These are phyloP conservation scores for Albatrellus ellisii DNA, from an alignment of 768 basidiomycete species.

Conservation along the genomic window DNA sequence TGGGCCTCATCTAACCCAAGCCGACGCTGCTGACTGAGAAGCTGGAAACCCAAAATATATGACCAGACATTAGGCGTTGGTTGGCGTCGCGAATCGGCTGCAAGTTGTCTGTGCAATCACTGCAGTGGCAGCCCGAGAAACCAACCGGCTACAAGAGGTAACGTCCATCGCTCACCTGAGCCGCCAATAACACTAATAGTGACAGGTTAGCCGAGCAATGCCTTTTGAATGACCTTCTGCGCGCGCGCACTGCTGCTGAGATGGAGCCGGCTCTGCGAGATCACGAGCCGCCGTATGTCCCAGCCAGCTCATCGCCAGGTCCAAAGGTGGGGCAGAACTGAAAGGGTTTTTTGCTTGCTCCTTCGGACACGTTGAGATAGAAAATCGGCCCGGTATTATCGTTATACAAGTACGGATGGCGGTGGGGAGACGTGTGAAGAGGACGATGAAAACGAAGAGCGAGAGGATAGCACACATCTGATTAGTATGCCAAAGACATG, in stretches of 20 bases:
- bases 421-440: conserved; percentile 37
- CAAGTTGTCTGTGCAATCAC: too few relatives aligned
- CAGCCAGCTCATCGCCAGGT: conserved; percentile 64
- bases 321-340: conserved; percentile 85
- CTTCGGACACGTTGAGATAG: conserved; percentile 55
- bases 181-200: conserved; percentile 87
- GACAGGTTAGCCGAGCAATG: conserved; percentile 71
- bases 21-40: too few relatives aligned
- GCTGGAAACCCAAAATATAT: too few relatives aligned
- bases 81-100: too few relatives aligned
- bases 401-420: conserved; percentile 14
- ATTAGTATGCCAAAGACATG: conserved; percentile 55
- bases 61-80: too few relatives aligned
- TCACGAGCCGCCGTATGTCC: conserved; percentile 60
- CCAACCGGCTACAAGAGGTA: too few relatives aligned
- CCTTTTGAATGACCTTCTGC: conserved; percentile 73
- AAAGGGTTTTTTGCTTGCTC: conserved; percentile 60
- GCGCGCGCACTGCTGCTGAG: conserved; percentile 70
- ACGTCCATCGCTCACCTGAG: conserved; percentile 45
- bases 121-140: too few relatives aligned
- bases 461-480: conserved; percentile 52
- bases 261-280: conserved; percentile 67
- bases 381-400: conserved; percentile 56
- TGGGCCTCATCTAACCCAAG: too few relatives aligned
- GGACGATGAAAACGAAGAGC: conserved; percentile 39